phyloP scores from a whole-genome alignment of 148 eudicot species.

The Polygonum aviculare region DNA sequence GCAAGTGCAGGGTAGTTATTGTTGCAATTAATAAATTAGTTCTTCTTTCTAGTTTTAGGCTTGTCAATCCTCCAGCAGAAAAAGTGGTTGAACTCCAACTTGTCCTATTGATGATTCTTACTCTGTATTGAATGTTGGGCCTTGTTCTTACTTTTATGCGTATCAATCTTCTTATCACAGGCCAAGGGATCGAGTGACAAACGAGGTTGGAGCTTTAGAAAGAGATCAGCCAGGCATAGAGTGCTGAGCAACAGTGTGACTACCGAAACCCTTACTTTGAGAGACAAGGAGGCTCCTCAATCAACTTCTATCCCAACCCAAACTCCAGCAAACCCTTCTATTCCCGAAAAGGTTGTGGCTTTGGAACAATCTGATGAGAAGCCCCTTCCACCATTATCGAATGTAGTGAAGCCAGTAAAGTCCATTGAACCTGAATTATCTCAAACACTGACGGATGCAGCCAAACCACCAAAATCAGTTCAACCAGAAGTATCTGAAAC shows the following conservation, averaged over 20 bases:
- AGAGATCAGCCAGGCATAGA: constrained; percentile 68
- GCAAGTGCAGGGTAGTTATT: background rate
- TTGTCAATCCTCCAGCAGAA: background rate
- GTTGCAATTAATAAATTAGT: background rate
- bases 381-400: constrained; percentile 10
- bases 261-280: constrained; percentile 38
- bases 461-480: background rate
- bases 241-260: constrained; percentile 59
- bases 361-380: constrained; percentile 33
- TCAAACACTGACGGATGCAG: background rate
- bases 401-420: background rate
- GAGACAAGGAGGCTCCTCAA: constrained; percentile 47
- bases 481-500: background rate
- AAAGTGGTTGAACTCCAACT: background rate
- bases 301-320: constrained; percentile 31
- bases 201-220: constrained; percentile 93
- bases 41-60: background rate
- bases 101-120: background rate
- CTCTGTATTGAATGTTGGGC: background rate
- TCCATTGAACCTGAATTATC: constrained; percentile 7
- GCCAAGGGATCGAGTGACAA: constrained; percentile 53
- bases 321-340: constrained; percentile 27
- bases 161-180: constrained; percentile 31
- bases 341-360: constrained; percentile 38
- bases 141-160: background rate